Percentiles rank a stretch among this genome's conserved stretches.
phyloP scores from a whole-genome alignment of 1,284 basidiomycete species.

The Inonotus obliquus region DNA sequence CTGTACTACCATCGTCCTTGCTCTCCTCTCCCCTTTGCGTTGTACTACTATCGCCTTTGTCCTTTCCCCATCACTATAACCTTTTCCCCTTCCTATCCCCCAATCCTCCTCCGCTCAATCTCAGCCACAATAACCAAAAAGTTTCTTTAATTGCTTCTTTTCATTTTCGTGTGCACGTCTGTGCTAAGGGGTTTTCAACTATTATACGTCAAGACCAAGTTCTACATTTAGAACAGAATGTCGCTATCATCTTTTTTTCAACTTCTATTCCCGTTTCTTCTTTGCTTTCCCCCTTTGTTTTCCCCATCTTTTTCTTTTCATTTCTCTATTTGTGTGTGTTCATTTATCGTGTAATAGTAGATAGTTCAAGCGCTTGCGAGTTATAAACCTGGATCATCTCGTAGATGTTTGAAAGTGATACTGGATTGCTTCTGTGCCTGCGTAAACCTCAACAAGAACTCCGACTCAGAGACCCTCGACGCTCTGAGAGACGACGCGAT shows the following conservation, averaged over 20 bases:
- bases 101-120: neutral
- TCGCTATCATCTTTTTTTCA: neutral
- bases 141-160: neutral
- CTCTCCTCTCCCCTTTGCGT: neutral
- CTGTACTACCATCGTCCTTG: neutral
- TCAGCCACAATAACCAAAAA: neutral
- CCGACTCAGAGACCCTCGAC: too few species aligned
- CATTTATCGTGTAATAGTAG: conserved; percentile 2
- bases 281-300: neutral
- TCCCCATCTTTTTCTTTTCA: neutral
- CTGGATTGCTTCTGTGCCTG: too few species aligned
- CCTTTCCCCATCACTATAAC: neutral
- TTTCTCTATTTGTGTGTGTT: neutral
- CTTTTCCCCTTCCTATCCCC: neutral
- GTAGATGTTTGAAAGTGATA: neutral
- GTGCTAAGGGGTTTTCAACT: neutral
- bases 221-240: neutral
- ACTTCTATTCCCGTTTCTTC: neutral
- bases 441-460: too few species aligned
- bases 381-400: neutral
- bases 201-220: neutral
- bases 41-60: neutral
- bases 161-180: neutral
- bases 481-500: too few species aligned
- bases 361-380: neutral